phyloP scores from a whole-genome alignment of 2,329 filamentous ascomycete species.

The Lecanosticta acicola region DNA sequence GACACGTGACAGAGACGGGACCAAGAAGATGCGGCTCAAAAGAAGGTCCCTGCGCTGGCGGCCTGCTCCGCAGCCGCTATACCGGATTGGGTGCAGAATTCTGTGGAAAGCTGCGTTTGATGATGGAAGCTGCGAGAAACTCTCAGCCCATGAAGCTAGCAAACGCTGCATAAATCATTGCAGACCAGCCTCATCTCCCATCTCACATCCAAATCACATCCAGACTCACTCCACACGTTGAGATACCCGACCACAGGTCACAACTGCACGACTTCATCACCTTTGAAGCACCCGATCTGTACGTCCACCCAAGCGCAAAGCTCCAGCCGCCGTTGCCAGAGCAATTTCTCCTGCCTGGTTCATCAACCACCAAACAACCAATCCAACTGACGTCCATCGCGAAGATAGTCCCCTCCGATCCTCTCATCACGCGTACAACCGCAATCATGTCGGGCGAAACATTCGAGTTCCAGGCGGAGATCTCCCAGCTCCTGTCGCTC shows the following conservation, averaged over 20 bases:
- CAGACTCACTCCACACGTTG: too few species aligned
- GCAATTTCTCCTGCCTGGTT: conserved; percentile 9
- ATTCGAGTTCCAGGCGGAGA: conserved; percentile 99
- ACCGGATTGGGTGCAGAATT: background rate
- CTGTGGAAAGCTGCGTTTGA: background rate
- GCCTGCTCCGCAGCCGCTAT: background rate
- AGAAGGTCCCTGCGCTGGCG: background rate
- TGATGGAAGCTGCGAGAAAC: background rate
- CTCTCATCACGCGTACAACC: conserved; percentile 17
- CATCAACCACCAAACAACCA: conserved; percentile 1
- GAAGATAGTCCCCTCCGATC: conserved; percentile 4
- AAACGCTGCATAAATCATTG: background rate
- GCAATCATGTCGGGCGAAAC: conserved; percentile 78
- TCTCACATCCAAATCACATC: background rate
- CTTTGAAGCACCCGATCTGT: conserved; percentile 3
- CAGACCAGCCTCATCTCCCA: background rate
- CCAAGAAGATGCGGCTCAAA: background rate
- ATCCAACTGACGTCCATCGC: conserved; percentile 1
- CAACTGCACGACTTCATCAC: background rate
- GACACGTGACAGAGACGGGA: too few species aligned
- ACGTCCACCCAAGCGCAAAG: conserved; percentile 5
- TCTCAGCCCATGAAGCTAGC: too few species aligned
- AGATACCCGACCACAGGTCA: conserved; percentile 16
- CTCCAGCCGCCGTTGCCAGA: conserved; percentile 10
- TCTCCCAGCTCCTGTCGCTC: conserved; percentile 98